Evolutionary conservation across 2,329 filamentous ascomycete species (phyloP), one percentile per base, ranked within the genome.

Genomic region (Botrytis elliptica): DNA sequence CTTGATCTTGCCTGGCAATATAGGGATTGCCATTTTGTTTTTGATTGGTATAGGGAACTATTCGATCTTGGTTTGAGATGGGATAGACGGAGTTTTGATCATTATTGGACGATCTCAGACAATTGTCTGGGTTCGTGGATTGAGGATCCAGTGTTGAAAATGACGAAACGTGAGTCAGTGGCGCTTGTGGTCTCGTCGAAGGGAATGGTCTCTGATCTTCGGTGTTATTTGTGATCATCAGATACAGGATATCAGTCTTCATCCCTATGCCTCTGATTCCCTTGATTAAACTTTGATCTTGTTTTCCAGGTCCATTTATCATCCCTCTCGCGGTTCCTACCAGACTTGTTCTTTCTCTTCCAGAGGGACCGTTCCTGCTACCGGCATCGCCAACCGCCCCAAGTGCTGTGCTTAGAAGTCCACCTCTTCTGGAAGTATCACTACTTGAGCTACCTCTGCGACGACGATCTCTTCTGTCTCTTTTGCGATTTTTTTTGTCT

Each of bases 241-340:
- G 49, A 22, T 73, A 71, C 18, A 73, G 33, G 22, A 71, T 49
- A 59, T 71, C 59, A 22, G 52, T 72, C 25, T 74, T 60, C 68
- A 74, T 74, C 14, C 69, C 68, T 36, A 65, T 8, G 12, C 60
- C 60, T 57, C 20, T 71, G 5, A 71, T 33, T 7, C 55, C 57
- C 22, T 64, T 73, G 14, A 64, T 73, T 4, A 73, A n/a, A 52
- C 67, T 57, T n/a, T 73, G 66, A 40, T 73, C 18, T 64, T 71
- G n/a, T 16, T 65, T 64, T 5, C 29, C 67, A 14, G 72, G 44
- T 59, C 67, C 72, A 65, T 49, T 63, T 14, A 63, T 46, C 59
- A 73, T 71, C 33, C 33, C 67, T 62, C 49, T 71, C 3, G 69
- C 36, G 18, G 42, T 42, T 8, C 72, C 60, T 4, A 64, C 38